A percentile compares a stretch with the other conserved stretches of the same genome.
These are phyloP conservation scores for Lipomyces spencermartinsiae DNA, from an alignment of 805 yeast genomes.

Conservation along the genomic window DNA sequence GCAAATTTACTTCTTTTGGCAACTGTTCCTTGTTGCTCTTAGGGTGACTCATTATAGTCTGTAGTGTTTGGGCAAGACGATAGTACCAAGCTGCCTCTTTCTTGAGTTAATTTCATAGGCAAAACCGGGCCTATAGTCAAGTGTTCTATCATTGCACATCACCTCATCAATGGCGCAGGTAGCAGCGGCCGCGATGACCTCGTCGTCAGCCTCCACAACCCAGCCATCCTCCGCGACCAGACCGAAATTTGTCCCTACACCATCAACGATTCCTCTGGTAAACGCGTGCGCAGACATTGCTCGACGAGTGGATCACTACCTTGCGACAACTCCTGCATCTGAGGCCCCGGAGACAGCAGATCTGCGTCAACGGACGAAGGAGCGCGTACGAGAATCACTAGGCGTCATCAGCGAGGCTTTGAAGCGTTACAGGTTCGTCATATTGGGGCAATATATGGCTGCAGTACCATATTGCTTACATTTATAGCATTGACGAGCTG, in stretches of 20 bases:
- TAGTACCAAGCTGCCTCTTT: neutral
- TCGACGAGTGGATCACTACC: slow-evolving; percentile 27
- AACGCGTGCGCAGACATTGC: slow-evolving; percentile 32
- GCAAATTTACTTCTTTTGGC: neutral
- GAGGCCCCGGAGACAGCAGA: slow-evolving; percentile 16
- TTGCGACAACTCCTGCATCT: slow-evolving; percentile 4
- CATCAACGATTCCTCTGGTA: slow-evolving; percentile 33
- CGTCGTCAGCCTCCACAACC: slow-evolving; percentile 6
- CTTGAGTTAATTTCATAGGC: neutral
- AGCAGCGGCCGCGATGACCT: slow-evolving; percentile 3
- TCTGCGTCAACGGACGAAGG: slow-evolving; percentile 35
- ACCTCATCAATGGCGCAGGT: neutral
- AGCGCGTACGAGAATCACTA: slow-evolving; percentile 41
- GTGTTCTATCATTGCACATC: neutral
- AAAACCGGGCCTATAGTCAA: neutral
- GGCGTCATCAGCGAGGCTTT: slow-evolving; percentile 44
- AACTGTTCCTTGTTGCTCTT: neutral
- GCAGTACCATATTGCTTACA: neutral
- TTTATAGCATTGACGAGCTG: slow-evolving; percentile 51
- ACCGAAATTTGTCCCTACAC: slow-evolving; percentile 19
- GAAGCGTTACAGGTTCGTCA: slow-evolving; percentile 37
- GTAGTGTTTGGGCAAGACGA: neutral
- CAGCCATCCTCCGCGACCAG: neutral
- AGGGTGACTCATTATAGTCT: neutral
- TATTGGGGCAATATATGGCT: neutral